Evolutionary conservation across 768 basidiomycete species (phyloP), one percentile per base, ranked within the genome.

Genomic region (Mycena galopus): DNA sequence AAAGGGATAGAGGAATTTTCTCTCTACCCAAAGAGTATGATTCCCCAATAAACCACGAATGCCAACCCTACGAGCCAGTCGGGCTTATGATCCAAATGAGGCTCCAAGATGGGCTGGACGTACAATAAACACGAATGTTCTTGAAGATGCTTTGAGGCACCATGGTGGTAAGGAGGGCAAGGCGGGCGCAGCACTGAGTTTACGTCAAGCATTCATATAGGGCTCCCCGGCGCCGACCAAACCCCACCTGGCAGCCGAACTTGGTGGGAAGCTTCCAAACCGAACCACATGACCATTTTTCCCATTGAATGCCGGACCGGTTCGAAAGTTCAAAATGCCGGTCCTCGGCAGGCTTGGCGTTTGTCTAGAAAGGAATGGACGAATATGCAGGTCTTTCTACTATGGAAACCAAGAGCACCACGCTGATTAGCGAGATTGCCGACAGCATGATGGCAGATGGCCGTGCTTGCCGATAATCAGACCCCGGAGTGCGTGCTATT

Each of bases 31-130:
- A 95, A 95, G 21, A 94, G 84, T n/a, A 94, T 82, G 71, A 93
- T 93, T 0, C 93, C 93, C 91, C 91, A 93, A 80, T 94, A 94
- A 0, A 86, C 90, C 70, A 92, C 82, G 77, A 94, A 91, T 1
- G 92, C 93, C 75, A 94, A 81, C 88, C 91, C 93, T 94, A 73
- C 10, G 42, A 47, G 59, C 47, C 10, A 44, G 60, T 44, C 69
- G 61, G 65, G 23, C 67, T 12, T 42, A 25, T 14, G n/a, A 58
- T 44, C 51, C 27, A 8, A 19, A 39, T 6, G 27, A 16, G 10
- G 2, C 19, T 33, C 39, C 8, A 0, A 27, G 35, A 39, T 17
- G 42, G 42, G 8, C 16, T 29, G 12, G 35, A 78, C 90, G 61
- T 64, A 91, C 91, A 92, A 70, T 93, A 93, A 4, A 92, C 92